Evolutionary conservation across 2,329 filamentous ascomycete species (phyloP).

Genomic region (Cladosporium sp.): DNA sequence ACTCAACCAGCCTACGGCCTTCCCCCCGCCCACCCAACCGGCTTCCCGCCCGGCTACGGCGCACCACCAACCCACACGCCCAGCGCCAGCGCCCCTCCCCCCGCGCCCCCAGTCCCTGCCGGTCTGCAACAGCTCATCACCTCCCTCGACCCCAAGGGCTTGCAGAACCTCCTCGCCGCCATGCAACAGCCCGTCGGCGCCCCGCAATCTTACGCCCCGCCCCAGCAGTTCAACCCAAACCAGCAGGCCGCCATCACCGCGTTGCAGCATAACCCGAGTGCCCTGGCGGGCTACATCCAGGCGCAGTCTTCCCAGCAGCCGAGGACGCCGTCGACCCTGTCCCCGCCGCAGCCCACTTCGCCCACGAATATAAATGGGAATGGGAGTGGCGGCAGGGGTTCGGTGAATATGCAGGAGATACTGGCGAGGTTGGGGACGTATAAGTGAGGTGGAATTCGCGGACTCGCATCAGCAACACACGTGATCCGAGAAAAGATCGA

Average conservation of each 20-base stretch:
- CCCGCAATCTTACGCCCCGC: conserved; percentile 18
- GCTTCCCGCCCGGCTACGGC: conserved; percentile 5
- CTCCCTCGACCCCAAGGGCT: conserved; percentile 62
- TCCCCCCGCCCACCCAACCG: conserved; percentile 29
- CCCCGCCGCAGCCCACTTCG: too few relatives aligned
- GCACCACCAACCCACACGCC: conserved; percentile 18
- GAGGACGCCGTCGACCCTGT: conserved; percentile 20
- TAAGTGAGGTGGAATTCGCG: conserved; percentile 5
- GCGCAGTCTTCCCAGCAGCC: conserved; percentile 29
- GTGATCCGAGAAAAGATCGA: too few relatives aligned
- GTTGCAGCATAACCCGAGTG: conserved; percentile 22
- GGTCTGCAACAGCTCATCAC: conserved; percentile 64
- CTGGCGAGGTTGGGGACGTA: conserved; percentile 64
- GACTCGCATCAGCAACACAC: too few relatives aligned
- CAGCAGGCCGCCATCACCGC: conserved; percentile 30
- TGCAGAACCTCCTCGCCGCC: conserved; percentile 67
- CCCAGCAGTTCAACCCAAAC: conserved; percentile 26
- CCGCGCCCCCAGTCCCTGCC: conserved; percentile 11
- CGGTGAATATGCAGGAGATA: conserved; percentile 62
- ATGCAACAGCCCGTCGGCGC: conserved; percentile 39
- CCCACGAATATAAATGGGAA: too few relatives aligned
- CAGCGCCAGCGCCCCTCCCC: not conserved
- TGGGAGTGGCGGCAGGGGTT: conserved; percentile 18
- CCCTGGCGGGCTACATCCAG: conserved; percentile 28
- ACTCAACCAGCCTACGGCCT: conserved; percentile 28